Evolutionary conservation across 208 protist species (phyloP).

Genomic region (Lotmaria passim): DNA sequence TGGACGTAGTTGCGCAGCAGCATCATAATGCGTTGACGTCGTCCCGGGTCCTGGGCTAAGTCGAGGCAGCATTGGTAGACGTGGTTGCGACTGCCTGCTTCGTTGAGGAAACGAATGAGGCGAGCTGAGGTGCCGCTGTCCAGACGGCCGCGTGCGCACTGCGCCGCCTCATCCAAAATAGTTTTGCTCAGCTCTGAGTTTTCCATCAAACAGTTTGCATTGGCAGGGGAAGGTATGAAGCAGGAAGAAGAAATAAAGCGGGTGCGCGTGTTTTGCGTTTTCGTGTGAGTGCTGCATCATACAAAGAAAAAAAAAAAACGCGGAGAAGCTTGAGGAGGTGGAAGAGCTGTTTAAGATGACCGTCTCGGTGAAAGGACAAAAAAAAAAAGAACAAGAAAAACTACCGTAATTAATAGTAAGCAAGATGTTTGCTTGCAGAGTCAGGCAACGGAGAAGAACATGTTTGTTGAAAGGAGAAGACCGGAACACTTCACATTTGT

Average conservation of each 20-base stretch:
- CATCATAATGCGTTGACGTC: conserved; percentile 58
- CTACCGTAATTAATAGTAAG: no score
- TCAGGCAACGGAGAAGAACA: no score
- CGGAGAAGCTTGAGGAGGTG: no score
- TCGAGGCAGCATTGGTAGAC: conserved; percentile 79
- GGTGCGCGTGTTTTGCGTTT: no score
- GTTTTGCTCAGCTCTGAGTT: conserved; percentile 30
- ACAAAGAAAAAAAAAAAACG: conserved; percentile 3
- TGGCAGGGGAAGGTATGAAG: not conserved
- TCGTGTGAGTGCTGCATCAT: no score
- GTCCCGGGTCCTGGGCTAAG: conserved; percentile 57
- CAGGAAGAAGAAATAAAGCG: conserved; percentile 1
- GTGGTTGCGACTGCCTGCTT: conserved; percentile 56
- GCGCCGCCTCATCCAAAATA: conserved; percentile 37
- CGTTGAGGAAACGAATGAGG: conserved; percentile 47
- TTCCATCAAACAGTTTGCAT: conserved; percentile 9
- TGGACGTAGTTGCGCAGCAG: conserved; percentile 70
- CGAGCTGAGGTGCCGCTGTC: conserved; percentile 31
- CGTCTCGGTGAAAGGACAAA: no score
- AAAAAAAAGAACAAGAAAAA: no score
- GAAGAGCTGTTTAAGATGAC: no score
- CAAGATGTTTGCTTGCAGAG: no score
- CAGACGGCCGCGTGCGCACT: conserved; percentile 31
- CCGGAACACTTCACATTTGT: no score
- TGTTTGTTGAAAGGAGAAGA: no score